Base-by-base conservation (phyloP, 1,139 yeast species). In the Magnusiomyces magnusii region DNA sequence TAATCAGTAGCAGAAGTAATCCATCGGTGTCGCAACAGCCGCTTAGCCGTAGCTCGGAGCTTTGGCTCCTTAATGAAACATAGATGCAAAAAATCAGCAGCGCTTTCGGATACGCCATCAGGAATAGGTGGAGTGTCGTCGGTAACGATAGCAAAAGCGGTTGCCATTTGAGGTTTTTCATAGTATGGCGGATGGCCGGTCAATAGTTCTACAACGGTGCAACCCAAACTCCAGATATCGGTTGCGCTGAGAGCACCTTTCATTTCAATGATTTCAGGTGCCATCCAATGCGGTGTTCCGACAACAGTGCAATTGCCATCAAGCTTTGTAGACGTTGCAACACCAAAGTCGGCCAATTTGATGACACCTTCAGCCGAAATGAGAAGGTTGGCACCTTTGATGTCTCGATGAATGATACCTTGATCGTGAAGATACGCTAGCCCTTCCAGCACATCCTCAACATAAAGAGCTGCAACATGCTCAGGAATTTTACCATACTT, bases 231-330 rank as follows among this genome's bases (percentile, higher is more conserved):
- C 98, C 80, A 76, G 13, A 77, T 72, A 62, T 77, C 80, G 2
- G 96, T 88, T 0, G 95, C 88, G 0, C 95, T 84, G 47, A 95
- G 86, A 2, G 95, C 85, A 7, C 96, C 97, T 66, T 87, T 89
- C 64, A 92, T 85, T 23, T 87, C 85, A 52, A 83, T 73, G 0
- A 89, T 80, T 69, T 87, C 95, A 0, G 95, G 95, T 0, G 95
- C 93, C 91, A 87, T 86, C 93, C 93, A 87, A 68, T 86, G 84
- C 0, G 93, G 92, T 0, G 93, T 86, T 2, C 95, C 95, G 67
- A 72, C 80, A 2, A 75, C 74, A 2, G 73, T 64, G 39, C 63
- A 64, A 21, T 63, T 69, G 51, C 56, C 51, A n/a, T 49, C 51
- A 15, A 49, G 24, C 21, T 49, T 49, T 13, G 47, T 13, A 5